Percentiles rank a stretch among this genome's conserved stretches.
phyloP scores from a whole-genome alignment of 345 rosid genomes.

The Salix udensis region DNA sequence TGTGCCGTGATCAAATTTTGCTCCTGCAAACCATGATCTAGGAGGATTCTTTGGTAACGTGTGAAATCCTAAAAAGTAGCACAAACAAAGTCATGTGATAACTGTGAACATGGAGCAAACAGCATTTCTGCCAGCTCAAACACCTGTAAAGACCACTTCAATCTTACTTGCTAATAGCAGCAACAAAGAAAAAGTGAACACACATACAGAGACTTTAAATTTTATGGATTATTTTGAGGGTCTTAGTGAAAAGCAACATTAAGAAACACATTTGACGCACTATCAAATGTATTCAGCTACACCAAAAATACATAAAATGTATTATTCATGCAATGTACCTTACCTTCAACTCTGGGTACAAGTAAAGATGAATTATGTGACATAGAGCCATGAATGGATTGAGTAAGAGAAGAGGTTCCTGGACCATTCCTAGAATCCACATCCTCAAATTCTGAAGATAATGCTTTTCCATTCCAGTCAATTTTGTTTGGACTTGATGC shows the following conservation, averaged over 20 bases:
- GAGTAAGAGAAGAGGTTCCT: slow-evolving; percentile 18
- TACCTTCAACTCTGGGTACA: slow-evolving; percentile 35
- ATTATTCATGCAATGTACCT: slow-evolving; percentile 4
- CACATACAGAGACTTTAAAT: neutral
- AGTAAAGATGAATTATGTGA: slow-evolving; percentile 26
- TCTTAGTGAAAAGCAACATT: neutral
- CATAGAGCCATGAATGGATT: slow-evolving; percentile 11
- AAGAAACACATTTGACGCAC: neutral
- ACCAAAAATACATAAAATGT: neutral
- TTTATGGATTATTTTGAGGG: neutral
- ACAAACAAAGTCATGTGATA: neutral
- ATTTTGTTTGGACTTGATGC: slow-evolving; percentile 27
- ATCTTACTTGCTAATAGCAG: too few relatives aligned
- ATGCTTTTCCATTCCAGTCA: slow-evolving; percentile 35
- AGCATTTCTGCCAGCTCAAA: too few relatives aligned
- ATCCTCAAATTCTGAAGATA: slow-evolving; percentile 43
- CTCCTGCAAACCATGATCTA: slow-evolving; percentile 28
- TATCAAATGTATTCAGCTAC: neutral
- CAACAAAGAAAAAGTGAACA: too few relatives aligned
- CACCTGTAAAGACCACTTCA: too few relatives aligned
- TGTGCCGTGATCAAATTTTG: slow-evolving; percentile 24
- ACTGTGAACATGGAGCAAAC: too few relatives aligned
- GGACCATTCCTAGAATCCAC: slow-evolving; percentile 29
- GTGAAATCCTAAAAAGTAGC: slow-evolving; percentile 33
- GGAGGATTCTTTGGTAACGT: slow-evolving; percentile 21